Evolutionary conservation across 2,329 filamentous ascomycete species (phyloP).

Genomic region (Phialocephala subalpina): DNA sequence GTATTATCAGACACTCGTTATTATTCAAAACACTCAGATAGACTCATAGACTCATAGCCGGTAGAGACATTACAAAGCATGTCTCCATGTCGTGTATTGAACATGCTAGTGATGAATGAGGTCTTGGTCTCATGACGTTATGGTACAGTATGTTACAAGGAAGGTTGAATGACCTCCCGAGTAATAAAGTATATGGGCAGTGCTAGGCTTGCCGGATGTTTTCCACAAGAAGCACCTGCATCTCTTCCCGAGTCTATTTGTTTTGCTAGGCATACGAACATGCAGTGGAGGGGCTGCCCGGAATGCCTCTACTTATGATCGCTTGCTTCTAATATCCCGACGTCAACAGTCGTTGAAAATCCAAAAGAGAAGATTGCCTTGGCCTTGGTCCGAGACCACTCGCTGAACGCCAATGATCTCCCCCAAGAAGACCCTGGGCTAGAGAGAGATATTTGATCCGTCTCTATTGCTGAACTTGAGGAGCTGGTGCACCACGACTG

Average conservation of each 20-base stretch:
- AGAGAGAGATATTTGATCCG: too few relatives aligned
- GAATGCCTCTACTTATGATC: too few relatives aligned
- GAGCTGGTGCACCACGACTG: neutral
- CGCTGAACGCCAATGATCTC: too few relatives aligned
- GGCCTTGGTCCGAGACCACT: too few relatives aligned
- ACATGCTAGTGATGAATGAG: neutral
- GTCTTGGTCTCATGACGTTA: neutral
- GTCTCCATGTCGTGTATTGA: neutral
- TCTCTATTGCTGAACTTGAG: neutral
- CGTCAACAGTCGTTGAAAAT: too few relatives aligned
- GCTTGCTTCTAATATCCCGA: too few relatives aligned
- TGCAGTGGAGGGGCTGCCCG: too few relatives aligned
- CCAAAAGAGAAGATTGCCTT: too few relatives aligned
- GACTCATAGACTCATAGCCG: neutral
- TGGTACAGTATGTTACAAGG: neutral
- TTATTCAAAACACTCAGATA: neutral
- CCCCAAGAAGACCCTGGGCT: too few relatives aligned
- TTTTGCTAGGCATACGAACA: too few relatives aligned
- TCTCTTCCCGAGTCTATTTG: too few relatives aligned
- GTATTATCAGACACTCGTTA: constrained; percentile 1
- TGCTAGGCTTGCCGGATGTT: neutral
- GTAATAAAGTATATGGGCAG: neutral
- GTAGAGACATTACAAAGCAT: neutral
- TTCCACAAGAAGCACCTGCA: neutral
- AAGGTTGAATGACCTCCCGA: neutral